Evolutionary conservation across 306 rosid species (phyloP).

Genomic region (Vigna nakashimae): DNA sequence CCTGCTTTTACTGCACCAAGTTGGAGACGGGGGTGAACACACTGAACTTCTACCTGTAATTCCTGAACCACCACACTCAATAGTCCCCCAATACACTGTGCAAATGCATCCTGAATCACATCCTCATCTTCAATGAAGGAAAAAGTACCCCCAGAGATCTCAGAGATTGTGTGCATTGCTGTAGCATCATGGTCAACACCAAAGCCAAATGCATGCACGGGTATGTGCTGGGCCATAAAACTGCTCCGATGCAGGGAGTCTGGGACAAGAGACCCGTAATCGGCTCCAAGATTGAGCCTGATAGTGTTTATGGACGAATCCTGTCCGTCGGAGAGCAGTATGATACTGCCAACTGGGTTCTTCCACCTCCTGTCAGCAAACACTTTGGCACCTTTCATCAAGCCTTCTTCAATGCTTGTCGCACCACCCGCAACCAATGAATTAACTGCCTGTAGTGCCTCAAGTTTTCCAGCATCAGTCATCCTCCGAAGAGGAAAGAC

Average conservation of each 20-base stretch:
- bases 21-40: slow-evolving; percentile 63
- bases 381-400: slow-evolving; percentile 84
- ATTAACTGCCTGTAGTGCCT: slow-evolving; percentile 80
- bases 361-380: slow-evolving; percentile 79
- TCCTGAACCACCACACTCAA: slow-evolving; percentile 95
- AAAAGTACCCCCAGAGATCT: slow-evolving; percentile 92
- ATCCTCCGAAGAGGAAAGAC: slow-evolving; percentile 83
- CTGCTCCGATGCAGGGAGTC: slow-evolving; percentile 58
- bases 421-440: slow-evolving; percentile 77
- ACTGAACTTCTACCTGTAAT: slow-evolving; percentile 63
- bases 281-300: slow-evolving; percentile 47
- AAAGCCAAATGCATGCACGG: slow-evolving; percentile 92
- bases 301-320: slow-evolving; percentile 63
- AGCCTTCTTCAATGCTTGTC: slow-evolving; percentile 86
- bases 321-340: slow-evolving; percentile 91
- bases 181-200: slow-evolving; percentile 89
- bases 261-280: slow-evolving; percentile 74
- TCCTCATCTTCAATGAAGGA: slow-evolving; percentile 88
- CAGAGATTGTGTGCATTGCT: slow-evolving; percentile 84
- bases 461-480: slow-evolving; percentile 79
- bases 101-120: slow-evolving; percentile 97
- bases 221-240: slow-evolving; percentile 65
- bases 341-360: slow-evolving; percentile 90
- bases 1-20: slow-evolving; percentile 79
- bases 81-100: slow-evolving; percentile 97